Conservation (phyloP, 2,329 filamentous ascomycete genomes). For the Alternaria ethzedia region DNA sequence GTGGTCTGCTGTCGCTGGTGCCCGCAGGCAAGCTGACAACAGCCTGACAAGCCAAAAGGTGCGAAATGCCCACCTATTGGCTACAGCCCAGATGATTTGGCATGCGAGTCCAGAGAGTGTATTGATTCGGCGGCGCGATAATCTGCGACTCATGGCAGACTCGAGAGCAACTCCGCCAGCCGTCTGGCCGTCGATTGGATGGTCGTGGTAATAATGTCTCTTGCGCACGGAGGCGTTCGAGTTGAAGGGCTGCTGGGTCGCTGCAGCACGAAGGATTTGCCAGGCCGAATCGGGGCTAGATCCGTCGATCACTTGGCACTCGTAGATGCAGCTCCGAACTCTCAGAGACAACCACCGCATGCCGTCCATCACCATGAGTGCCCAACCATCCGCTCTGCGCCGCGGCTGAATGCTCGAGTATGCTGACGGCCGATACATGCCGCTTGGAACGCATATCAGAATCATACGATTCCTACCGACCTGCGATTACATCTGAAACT, state of each 20-base stretch:
- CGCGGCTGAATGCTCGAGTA: not conserved
- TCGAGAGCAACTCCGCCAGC: not conserved
- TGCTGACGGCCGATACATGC: not conserved
- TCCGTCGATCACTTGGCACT: slow-evolving; percentile 13
- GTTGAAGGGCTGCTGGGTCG: not conserved
- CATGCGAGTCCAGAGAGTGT: not conserved
- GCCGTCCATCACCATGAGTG: slow-evolving; percentile 3
- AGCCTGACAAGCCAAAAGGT: not conserved
- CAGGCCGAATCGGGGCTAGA: slow-evolving; percentile 11
- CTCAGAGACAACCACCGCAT: not conserved
- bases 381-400: slow-evolving; percentile 9
- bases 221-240: slow-evolving; percentile 11
- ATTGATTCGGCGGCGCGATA: not conserved
- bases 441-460: slow-evolving; percentile 3
- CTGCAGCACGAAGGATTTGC: slow-evolving; percentile 18
- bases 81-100: not conserved
- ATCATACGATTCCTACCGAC: slow-evolving; percentile 11
- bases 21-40: not conserved
- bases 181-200: not conserved
- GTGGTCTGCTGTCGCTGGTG: slow-evolving; percentile 9
- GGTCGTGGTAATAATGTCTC: not conserved
- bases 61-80: slow-evolving; percentile 2
- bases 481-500: slow-evolving; percentile 12
- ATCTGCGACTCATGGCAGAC: not conserved
- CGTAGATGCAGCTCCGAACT: not conserved